Conservation (phyloP, 2,329 filamentous ascomycete species). For the Fusarium pilosicola region DNA sequence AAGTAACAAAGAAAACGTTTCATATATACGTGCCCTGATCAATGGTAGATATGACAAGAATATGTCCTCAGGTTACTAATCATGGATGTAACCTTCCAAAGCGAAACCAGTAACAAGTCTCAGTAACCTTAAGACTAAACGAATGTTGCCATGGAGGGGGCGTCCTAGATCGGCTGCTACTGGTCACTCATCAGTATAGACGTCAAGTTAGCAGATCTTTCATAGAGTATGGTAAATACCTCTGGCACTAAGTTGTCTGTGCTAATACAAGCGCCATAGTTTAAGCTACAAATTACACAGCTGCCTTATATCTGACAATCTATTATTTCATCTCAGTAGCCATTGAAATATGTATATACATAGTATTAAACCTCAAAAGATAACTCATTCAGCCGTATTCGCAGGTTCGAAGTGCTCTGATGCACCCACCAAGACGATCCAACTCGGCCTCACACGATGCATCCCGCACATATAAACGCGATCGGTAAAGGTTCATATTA, state of each 20-base stretch:
- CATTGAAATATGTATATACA: not conserved
- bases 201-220: no score
- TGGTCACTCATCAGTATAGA: not conserved
- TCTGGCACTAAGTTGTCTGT: not conserved
- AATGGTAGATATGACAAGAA: not conserved
- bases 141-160: not conserved
- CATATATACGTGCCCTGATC: not conserved
- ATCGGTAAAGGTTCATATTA: accelerated
- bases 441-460: not conserved
- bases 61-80: not conserved
- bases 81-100: no score
- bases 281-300: not conserved
- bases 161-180: no score
- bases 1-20: no score
- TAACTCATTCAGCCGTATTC: not conserved
- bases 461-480: not conserved
- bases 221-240: not conserved
- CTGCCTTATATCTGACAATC: not conserved
- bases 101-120: not conserved
- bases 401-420: not conserved
- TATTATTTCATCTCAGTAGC: not conserved
- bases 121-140: no score
- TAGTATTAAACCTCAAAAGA: not conserved
- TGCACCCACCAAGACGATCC: no score
- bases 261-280: no score